Conservation (phyloP, 2,329 filamentous ascomycete species). For the Penicillium hordei region DNA sequence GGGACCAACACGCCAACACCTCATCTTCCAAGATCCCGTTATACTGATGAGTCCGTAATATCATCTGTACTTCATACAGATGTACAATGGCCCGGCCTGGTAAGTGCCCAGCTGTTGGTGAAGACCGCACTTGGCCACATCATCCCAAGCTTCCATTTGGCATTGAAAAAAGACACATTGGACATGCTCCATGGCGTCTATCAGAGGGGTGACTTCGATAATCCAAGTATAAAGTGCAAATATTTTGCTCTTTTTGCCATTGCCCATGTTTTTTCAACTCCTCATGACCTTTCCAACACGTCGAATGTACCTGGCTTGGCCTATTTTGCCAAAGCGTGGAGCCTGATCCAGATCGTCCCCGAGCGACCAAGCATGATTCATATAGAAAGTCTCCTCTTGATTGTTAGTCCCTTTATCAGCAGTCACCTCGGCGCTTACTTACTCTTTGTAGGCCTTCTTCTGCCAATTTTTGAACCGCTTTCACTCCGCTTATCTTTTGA, state of each 20-base stretch:
- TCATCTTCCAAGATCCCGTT: constrained; percentile 27
- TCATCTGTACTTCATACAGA: constrained; percentile 16
- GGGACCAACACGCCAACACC: constrained; percentile 17
- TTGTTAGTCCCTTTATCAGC: constrained; percentile 24
- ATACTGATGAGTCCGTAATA: constrained; percentile 22
- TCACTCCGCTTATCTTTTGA: constrained; percentile 31
- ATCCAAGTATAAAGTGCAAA: constrained; percentile 39
- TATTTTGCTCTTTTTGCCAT: constrained; percentile 44
- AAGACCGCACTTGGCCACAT: constrained; percentile 32
- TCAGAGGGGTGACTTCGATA: constrained; percentile 25
- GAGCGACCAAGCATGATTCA: constrained; percentile 44
- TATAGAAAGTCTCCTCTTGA: constrained; percentile 40
- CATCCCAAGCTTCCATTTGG: constrained; percentile 32
- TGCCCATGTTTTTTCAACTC: constrained; percentile 43
- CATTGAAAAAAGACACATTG: constrained; percentile 35
- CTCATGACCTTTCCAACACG: constrained; percentile 20
- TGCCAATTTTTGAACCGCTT: constrained; percentile 32
- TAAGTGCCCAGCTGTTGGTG: constrained; percentile 32
- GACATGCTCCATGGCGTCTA: constrained; percentile 34
- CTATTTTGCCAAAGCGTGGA: constrained; percentile 42
- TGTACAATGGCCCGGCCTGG: constrained; percentile 29
- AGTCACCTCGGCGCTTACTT: not conserved
- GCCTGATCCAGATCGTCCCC: constrained; percentile 38
- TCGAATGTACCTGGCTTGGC: constrained; percentile 39
- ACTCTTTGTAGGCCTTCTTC: constrained; percentile 24